Conservation (phyloP, 306 rosid genomes). For the Vigna angularis region DNA sequence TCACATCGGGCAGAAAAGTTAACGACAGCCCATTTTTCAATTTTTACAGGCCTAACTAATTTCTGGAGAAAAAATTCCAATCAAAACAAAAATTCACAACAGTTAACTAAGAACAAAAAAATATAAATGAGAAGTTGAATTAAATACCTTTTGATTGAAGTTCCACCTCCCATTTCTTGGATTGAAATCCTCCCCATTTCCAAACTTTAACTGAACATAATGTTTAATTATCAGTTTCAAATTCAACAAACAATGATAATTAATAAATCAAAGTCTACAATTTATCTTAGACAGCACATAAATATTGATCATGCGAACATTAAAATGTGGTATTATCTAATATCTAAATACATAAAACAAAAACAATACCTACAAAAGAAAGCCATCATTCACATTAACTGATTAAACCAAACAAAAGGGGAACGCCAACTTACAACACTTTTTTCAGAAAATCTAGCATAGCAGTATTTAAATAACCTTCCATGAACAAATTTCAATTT, state of each 20-base stretch:
- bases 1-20: slow-evolving; percentile 94
- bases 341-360: not conserved
- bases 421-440: not conserved
- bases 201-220: slow-evolving; percentile 69
- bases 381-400: not conserved
- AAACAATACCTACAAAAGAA: not conserved
- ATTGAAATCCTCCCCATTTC: slow-evolving; percentile 82
- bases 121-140: not conserved
- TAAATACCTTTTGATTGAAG: slow-evolving; percentile 78
- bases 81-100: not conserved
- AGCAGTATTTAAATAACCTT: not conserved
- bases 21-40: slow-evolving; percentile 79
- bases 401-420: not conserved
- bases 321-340: too few species aligned
- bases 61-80: slow-evolving; percentile 53
- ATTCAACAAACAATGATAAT: not conserved
- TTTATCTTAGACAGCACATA: too few species aligned
- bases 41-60: slow-evolving; percentile 64
- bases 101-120: not conserved
- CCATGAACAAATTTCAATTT: not conserved
- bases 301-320: too few species aligned
- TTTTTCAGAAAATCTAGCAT: not conserved
- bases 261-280: too few species aligned
- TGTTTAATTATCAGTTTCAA: not conserved
- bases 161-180: slow-evolving; percentile 97